Conservation (phyloP, 139 green algal genomes). For the Picochlorum sp. region DNA sequence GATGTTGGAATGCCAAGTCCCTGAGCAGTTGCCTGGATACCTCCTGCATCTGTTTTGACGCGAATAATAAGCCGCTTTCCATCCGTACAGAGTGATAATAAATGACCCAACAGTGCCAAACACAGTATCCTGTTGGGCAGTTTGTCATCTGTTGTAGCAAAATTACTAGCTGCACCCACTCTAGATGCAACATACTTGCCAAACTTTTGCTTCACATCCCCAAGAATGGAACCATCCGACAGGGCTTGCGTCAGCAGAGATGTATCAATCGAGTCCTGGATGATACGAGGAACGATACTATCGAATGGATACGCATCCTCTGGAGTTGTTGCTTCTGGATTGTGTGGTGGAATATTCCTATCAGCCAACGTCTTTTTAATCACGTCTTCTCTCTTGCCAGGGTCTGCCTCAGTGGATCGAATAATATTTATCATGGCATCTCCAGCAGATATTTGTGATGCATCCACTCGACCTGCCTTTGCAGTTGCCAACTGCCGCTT, state of each 20-base stretch:
- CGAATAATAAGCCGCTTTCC: background rate
- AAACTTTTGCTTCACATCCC: slow-evolving; percentile 5
- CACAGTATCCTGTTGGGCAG: background rate
- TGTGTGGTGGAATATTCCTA: slow-evolving; percentile 39
- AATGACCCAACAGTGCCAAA: slow-evolving; percentile 22
- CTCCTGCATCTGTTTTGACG: slow-evolving; percentile 7
- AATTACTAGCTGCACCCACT: slow-evolving; percentile 3
- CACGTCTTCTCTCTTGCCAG: slow-evolving; percentile 18
- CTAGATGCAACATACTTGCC: slow-evolving; percentile 24
- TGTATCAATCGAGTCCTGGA: slow-evolving; percentile 22
- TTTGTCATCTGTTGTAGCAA: background rate
- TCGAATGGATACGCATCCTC: slow-evolving; percentile 33
- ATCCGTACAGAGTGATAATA: slow-evolving; percentile 21
- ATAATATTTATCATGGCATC: slow-evolving; percentile 24
- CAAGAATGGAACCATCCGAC: slow-evolving; percentile 15
- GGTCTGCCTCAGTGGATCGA: slow-evolving; percentile 1
- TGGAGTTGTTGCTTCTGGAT: slow-evolving; percentile 22
- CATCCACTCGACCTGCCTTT: slow-evolving; percentile 20
- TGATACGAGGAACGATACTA: slow-evolving; percentile 13
- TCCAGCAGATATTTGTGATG: slow-evolving; percentile 18
- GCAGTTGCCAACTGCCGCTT: slow-evolving; percentile 23
- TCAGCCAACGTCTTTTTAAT: slow-evolving; percentile 13
- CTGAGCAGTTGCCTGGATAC: slow-evolving; percentile 11
- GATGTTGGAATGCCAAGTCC: slow-evolving; percentile 6
- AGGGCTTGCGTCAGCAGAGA: background rate